Conservation (phyloP, 805 yeast species). For the Wickerhamiella azyma region DNA sequence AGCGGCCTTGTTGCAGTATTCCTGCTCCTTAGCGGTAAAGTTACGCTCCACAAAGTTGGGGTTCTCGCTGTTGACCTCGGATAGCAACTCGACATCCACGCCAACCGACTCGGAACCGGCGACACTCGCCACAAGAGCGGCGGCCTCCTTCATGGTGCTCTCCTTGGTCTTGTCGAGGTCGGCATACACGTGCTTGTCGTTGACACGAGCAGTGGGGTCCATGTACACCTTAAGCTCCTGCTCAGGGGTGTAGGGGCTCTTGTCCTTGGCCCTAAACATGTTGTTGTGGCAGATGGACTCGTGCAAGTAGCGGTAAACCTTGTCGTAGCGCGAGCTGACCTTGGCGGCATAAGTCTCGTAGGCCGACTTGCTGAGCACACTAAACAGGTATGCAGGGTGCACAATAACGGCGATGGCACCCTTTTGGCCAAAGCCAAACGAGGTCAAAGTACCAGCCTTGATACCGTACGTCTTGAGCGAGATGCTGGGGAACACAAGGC, state of each 20-base stretch:
- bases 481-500: conserved; percentile 88
- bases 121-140: conserved; percentile 24
- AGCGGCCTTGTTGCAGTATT: conserved; percentile 62
- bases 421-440: conserved; percentile 99
- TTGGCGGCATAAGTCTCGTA: conserved; percentile 59
- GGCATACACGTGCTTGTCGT: conserved; percentile 23
- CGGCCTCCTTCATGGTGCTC: conserved; percentile 24
- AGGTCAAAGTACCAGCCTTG: conserved; percentile 92
- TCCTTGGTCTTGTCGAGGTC: conserved; percentile 22
- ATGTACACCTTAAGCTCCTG: conserved; percentile 83
- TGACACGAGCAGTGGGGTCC: conserved; percentile 85
- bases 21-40: conserved; percentile 70
- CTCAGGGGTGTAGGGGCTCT: conserved; percentile 84
- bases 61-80: conserved; percentile 71
- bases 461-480: conserved; percentile 90
- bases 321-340: conserved; percentile 71
- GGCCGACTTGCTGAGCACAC: conserved; percentile 56
- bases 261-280: conserved; percentile 82
- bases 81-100: conserved; percentile 87
- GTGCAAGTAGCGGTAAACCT: conserved; percentile 89
- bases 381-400: conserved; percentile 87
- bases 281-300: conserved; percentile 84
- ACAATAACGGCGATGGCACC: conserved; percentile 92
- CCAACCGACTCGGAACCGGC: conserved; percentile 64
- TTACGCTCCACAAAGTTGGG: conserved; percentile 85